Conservation (phyloP, 495 filamentous ascomycete species). For the Xylaria scruposa region DNA sequence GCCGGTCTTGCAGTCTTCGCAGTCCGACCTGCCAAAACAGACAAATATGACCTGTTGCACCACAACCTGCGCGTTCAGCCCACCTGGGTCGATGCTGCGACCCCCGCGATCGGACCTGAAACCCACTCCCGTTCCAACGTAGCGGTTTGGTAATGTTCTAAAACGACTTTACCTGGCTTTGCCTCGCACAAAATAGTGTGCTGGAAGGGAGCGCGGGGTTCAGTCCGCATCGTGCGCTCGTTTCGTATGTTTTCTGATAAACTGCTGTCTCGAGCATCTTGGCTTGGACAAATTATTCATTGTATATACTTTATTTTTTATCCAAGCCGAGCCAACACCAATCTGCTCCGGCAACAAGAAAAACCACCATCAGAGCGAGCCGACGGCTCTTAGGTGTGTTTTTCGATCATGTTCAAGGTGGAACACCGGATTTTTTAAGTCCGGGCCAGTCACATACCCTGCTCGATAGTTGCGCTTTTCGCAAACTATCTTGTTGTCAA, state of each 20-base stretch:
- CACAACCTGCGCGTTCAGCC: constrained; percentile 36
- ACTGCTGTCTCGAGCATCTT: constrained; percentile 23
- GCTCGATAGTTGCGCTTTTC: background rate
- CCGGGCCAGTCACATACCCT: constrained; percentile 17
- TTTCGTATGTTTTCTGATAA: constrained; percentile 42
- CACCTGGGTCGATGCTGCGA: constrained; percentile 46
- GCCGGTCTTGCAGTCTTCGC: constrained; percentile 37
- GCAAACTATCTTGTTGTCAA: constrained; percentile 15
- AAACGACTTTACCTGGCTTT: background rate
- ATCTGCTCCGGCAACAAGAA: constrained; percentile 33
- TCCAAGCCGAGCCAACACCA: constrained; percentile 17
- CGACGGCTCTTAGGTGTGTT: constrained; percentile 36
- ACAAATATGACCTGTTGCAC: constrained; percentile 10
- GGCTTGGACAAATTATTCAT: constrained; percentile 22
- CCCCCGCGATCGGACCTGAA: constrained; percentile 38
- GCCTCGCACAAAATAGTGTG: background rate
- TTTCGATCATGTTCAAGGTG: constrained; percentile 21
- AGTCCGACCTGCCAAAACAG: constrained; percentile 27
- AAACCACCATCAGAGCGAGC: constrained; percentile 31
- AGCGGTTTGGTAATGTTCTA: background rate
- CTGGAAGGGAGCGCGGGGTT: constrained; percentile 15
- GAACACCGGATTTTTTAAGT: constrained; percentile 19
- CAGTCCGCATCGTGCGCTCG: constrained; percentile 35
- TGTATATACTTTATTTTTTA: constrained; percentile 17
- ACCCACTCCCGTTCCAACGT: constrained; percentile 1